Evolutionary conservation across 208 protist species (phyloP).

Genomic region (Entamoeba invadens): DNA sequence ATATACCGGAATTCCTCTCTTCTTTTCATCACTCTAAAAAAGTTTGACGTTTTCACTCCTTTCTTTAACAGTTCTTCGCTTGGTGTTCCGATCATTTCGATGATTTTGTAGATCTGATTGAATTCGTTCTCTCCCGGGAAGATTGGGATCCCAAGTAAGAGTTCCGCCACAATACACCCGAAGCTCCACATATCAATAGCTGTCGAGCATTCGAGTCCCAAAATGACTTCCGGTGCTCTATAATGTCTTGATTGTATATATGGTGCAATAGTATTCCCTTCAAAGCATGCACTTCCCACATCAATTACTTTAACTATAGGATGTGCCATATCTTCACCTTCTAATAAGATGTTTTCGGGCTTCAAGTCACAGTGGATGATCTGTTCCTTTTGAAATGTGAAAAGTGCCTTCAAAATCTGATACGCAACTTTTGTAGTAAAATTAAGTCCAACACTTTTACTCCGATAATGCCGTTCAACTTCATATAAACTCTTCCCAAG

Average conservation of each 20-base stretch:
- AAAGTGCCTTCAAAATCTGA: slow-evolving; percentile 23
- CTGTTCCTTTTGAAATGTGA: neutral
- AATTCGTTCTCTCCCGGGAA: slow-evolving; percentile 56
- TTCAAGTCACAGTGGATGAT: slow-evolving; percentile 51
- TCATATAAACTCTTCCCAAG: slow-evolving; percentile 60
- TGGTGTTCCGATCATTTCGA: neutral
- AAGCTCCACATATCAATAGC: slow-evolving; percentile 93
- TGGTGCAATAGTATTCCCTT: slow-evolving; percentile 57
- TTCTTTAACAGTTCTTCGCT: neutral
- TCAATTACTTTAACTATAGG: neutral
- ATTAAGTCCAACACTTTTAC: slow-evolving; percentile 28
- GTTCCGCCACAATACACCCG: slow-evolving; percentile 86
- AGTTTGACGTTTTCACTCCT: neutral
- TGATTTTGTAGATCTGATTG: neutral
- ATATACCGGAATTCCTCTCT: neutral
- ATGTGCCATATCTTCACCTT: too few species aligned
- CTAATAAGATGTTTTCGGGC: slow-evolving; percentile 60
- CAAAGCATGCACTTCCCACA: slow-evolving; percentile 41
- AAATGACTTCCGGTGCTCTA: slow-evolving; percentile 71
- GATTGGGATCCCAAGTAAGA: slow-evolving; percentile 59
- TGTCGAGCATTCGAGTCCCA: slow-evolving; percentile 65
- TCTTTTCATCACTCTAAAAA: neutral
- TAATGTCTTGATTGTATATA: slow-evolving; percentile 79
- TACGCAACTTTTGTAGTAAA: slow-evolving; percentile 26
- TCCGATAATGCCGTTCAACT: slow-evolving; percentile 34